Percentiles rank a stretch among this genome's conserved stretches.
These are phyloP conservation scores for Boletus vinaceobasis DNA, from an alignment of 768 basidiomycete genomes.

Conservation along the genomic window DNA sequence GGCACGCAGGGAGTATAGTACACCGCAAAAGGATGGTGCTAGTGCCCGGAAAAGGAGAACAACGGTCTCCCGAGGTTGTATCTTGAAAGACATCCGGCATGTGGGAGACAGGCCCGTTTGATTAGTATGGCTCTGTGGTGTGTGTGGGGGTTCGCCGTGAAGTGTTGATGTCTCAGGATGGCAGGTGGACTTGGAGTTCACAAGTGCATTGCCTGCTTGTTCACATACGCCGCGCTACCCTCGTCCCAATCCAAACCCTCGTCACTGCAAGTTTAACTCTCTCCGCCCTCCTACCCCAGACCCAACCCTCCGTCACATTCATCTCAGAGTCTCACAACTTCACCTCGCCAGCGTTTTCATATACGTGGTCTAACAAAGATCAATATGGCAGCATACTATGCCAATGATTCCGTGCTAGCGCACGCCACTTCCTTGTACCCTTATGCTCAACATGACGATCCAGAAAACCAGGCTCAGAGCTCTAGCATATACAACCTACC, in stretches of 20 bases:
- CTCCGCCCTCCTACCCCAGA: slow-evolving; percentile 1
- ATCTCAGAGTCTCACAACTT: neutral
- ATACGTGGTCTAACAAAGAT: slow-evolving; percentile 12
- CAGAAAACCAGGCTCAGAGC: slow-evolving; percentile 20
- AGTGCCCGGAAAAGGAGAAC: neutral
- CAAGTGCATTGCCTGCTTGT: slow-evolving; percentile 13
- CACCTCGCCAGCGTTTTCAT: slow-evolving; percentile 5
- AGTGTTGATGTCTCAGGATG: slow-evolving; percentile 19
- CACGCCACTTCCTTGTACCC: slow-evolving; percentile 33
- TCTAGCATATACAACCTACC: slow-evolving; percentile 32
- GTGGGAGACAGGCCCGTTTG: no score
- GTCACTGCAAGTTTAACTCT: slow-evolving; percentile 12
- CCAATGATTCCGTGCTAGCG: slow-evolving; percentile 25
- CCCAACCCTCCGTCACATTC: slow-evolving; percentile 1
- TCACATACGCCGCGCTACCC: slow-evolving; percentile 29
- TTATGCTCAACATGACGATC: slow-evolving; percentile 27
- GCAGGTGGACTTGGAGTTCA: slow-evolving; percentile 15
- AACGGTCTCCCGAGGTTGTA: neutral
- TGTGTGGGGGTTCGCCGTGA: neutral
- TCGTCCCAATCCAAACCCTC: slow-evolving; percentile 15
- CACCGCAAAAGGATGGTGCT: neutral
- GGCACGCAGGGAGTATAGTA: neutral
- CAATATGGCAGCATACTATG: slow-evolving; percentile 33
- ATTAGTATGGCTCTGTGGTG: neutral
- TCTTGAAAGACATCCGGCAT: neutral